Percentiles rank a stretch among this genome's conserved stretches.
phyloP scores from a whole-genome alignment of 2,329 filamentous ascomycete species.

The Didymella segeticola region DNA sequence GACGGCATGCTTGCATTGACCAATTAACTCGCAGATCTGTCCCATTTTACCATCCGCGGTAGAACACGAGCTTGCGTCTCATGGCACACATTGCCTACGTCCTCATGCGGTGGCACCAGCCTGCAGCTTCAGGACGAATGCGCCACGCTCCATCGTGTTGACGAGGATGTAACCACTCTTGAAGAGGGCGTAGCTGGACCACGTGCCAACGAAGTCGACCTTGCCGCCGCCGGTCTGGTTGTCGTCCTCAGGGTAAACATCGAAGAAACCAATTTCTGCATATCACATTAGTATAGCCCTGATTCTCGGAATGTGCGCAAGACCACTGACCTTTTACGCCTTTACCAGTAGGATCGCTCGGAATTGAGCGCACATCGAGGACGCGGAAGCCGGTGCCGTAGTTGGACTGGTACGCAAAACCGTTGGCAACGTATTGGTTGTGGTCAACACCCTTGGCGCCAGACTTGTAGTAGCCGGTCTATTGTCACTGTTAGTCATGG shows the following conservation, averaged over 20 bases:
- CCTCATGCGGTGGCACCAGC: conserved; percentile 24
- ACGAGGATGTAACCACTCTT: conserved; percentile 50
- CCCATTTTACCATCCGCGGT: not conserved
- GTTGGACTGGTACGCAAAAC: conserved; percentile 53
- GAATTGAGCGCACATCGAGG: conserved; percentile 52
- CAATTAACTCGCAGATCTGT: not conserved
- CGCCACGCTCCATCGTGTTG: conserved; percentile 52
- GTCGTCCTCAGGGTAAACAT: conserved; percentile 54
- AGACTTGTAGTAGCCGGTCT: conserved; percentile 46
- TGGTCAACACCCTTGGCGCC: conserved; percentile 53
- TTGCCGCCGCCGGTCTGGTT: conserved; percentile 47
- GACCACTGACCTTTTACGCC: conserved; percentile 39
- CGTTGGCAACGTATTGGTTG: conserved; percentile 56
- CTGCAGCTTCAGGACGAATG: conserved; percentile 47
- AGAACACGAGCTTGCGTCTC: not conserved
- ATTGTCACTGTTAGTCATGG: too few species aligned
- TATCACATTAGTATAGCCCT: not conserved
- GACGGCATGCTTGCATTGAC: not conserved
- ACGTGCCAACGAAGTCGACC: conserved; percentile 53
- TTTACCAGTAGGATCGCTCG: conserved; percentile 49
- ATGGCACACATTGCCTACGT: not conserved
- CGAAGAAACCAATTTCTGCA: conserved; percentile 14
- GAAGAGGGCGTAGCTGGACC: conserved; percentile 52
- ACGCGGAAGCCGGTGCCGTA: conserved; percentile 53
- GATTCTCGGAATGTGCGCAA: not conserved